A percentile compares a stretch with the other conserved stretches of the same genome.
Evolutionary conservation across 768 basidiomycete species (phyloP).

Genomic region (Phylloporus sp.): DNA sequence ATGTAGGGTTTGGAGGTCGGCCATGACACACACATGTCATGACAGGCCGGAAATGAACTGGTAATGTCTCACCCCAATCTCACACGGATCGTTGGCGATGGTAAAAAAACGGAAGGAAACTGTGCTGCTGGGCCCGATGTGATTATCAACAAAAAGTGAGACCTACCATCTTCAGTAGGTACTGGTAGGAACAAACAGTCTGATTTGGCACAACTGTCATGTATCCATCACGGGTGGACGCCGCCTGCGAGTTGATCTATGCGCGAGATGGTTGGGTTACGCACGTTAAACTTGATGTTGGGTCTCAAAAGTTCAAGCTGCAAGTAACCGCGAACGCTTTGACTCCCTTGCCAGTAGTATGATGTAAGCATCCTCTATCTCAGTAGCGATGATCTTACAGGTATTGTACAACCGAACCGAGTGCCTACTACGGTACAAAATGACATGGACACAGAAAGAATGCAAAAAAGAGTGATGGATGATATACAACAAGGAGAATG

Average conservation of each 20-base stretch:
- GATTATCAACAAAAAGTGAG: conserved; percentile 13
- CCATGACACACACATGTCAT: background rate
- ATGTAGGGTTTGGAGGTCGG: background rate
- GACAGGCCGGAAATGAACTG: conserved; percentile 5
- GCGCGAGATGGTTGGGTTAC: background rate
- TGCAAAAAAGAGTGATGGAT: background rate
- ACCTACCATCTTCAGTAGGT: conserved; percentile 4
- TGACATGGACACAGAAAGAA: conserved; percentile 6
- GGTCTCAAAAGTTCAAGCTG: conserved; percentile 3
- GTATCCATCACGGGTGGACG: background rate
- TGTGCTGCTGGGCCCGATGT: background rate
- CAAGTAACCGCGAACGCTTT: background rate
- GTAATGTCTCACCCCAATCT: conserved; percentile 16
- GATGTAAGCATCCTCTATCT: too few species aligned
- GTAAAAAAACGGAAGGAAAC: background rate
- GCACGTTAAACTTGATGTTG: conserved; percentile 2
- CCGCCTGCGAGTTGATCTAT: background rate
- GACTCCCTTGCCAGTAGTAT: background rate
- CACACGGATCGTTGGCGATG: background rate
- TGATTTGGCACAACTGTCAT: background rate
- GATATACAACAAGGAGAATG: background rate
- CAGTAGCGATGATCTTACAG: too few species aligned
- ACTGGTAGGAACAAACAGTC: background rate
- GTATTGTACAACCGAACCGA: background rate
- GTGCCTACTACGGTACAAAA: conserved; percentile 1